Evolutionary conservation across 2,329 filamentous ascomycete species (phyloP).

Genomic region (Leptographium flavum): DNA sequence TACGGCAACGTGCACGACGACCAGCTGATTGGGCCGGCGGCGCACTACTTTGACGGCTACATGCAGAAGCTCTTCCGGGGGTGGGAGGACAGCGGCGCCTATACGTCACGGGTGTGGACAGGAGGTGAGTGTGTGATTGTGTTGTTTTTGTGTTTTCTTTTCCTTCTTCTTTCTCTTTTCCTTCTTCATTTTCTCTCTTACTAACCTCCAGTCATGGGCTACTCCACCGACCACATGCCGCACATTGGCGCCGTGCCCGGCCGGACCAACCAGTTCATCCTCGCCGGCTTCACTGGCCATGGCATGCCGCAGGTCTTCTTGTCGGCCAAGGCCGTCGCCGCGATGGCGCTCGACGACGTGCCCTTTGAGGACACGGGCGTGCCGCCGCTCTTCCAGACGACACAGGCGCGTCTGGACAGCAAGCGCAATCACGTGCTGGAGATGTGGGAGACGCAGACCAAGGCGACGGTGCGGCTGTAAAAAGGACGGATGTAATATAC

Average conservation of each 20-base stretch:
- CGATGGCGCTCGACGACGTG: constrained; percentile 19
- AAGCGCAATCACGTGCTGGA: not conserved
- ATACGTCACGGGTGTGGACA: constrained; percentile 21
- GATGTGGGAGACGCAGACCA: not conserved
- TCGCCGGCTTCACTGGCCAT: constrained; percentile 35
- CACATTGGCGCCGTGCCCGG: constrained; percentile 28
- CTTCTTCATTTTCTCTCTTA: constrained; percentile 27
- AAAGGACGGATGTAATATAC: not conserved
- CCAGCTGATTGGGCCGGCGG: constrained; percentile 24
- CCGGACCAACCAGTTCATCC: constrained; percentile 24
- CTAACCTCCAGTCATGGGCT: constrained; percentile 25
- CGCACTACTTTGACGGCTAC: constrained; percentile 30
- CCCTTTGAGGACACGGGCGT: constrained; percentile 22
- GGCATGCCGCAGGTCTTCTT: constrained; percentile 34
- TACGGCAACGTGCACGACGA: constrained; percentile 31
- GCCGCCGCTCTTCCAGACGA: constrained; percentile 21
- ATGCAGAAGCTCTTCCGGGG: constrained; percentile 33
- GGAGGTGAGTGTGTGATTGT: constrained; percentile 22
- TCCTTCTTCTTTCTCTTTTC: constrained; percentile 14
- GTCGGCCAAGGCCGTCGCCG: constrained; percentile 23
- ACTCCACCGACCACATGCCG: constrained; percentile 26
- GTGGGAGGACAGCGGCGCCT: constrained; percentile 29
- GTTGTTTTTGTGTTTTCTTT: no score
- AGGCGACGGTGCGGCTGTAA: not conserved
- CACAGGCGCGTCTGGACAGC: constrained; percentile 4